Base-by-base conservation (phyloP, 2,329 filamentous ascomycete species). In the Trichoderma brevicompactum region DNA sequence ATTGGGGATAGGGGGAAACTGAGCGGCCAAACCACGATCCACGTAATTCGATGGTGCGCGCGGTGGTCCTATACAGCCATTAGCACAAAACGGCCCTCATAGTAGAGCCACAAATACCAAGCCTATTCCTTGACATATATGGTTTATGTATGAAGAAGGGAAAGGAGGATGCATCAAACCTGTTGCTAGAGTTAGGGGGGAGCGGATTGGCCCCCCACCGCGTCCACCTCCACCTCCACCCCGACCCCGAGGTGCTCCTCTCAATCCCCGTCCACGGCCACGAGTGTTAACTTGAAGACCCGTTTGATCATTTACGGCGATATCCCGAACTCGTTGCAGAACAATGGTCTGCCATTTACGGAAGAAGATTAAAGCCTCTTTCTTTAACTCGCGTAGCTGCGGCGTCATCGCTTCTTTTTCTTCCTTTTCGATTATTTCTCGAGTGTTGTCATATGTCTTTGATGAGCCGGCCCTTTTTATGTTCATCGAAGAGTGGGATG, bases 331-430 rank as follows among this genome's bases (percentile, higher is more conserved):
- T 13, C 93, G 86, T 65, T 86, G 83, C 46, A 92, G 79, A 9
- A 97, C 85, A 12, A 82, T 81, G 6, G 87, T 83, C 71, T 92
- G 86, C 94, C 94, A 98, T 69, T 92, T 89, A 65, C 90, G 87
- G 74, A 94, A 96, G 73, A 89, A 88, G 7, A 83, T 79, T 5
- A 96, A 74, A 1, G 88, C 84, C 62, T 90, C 88, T 68, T 85
- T 87, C 79, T 88, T 93, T 71, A 93, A 77, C 70, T 92, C 89
- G 65, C 83, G 79, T 67, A 89, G 82, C 65, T 82, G 77, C 5
- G 80, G 76, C 40, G 76, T 79, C 64, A 81, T 78, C 23, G 74
- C 69, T 9, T 62, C 73, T 15, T 75, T 67, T 49, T 76, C 74
- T 41, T 77, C 72, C 41, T 77, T 75, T 17, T 75, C 71, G 28